These are phyloP conservation scores for Aegilops umbellulata DNA, from an alignment of 176 grass and related monocot genomes.

Conservation along the genomic window DNA sequence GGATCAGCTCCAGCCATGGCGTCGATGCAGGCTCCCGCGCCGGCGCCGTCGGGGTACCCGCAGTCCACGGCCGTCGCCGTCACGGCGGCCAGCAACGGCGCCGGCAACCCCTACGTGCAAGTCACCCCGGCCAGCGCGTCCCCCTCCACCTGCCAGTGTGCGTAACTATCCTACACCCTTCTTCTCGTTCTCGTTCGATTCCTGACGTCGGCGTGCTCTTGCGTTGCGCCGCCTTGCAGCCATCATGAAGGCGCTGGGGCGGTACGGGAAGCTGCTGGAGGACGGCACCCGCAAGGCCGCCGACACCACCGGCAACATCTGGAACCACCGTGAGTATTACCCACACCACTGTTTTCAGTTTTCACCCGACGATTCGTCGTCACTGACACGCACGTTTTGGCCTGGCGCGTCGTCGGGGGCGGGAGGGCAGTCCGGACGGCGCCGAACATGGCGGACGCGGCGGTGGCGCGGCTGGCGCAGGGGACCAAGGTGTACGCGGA, in stretches of 20 bases:
- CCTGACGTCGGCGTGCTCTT: not conserved
- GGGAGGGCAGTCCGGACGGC: constrained; percentile 53
- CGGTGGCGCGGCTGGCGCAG: constrained; percentile 70
- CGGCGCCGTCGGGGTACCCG: constrained; percentile 30
- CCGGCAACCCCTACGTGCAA: constrained; percentile 58
- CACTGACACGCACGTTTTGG: not conserved
- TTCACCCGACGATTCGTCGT: not conserved
- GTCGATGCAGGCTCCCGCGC: constrained; percentile 14
- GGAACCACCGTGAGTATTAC: constrained; percentile 53
- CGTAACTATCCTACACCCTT: not conserved
- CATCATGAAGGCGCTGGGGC: constrained; percentile 49
- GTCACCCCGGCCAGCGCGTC: constrained; percentile 40
- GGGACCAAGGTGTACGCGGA: constrained; percentile 91
- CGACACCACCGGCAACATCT: constrained; percentile 64
- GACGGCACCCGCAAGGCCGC: constrained; percentile 63
- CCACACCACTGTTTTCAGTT: not conserved
- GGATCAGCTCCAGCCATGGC: constrained; percentile 8
- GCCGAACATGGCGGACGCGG: constrained; percentile 73
- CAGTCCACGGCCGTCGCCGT: constrained; percentile 28
- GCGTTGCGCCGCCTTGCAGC: not conserved
- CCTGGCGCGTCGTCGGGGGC: not conserved
- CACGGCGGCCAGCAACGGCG: constrained; percentile 40
- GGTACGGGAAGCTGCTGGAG: constrained; percentile 62
- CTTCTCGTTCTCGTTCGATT: not conserved
- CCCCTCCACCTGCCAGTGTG: constrained; percentile 49